Percentiles rank a stretch among this genome's conserved stretches.
phyloP scores from a whole-genome alignment of 1,284 basidiomycete species.

The Sporisorium graminicola region DNA sequence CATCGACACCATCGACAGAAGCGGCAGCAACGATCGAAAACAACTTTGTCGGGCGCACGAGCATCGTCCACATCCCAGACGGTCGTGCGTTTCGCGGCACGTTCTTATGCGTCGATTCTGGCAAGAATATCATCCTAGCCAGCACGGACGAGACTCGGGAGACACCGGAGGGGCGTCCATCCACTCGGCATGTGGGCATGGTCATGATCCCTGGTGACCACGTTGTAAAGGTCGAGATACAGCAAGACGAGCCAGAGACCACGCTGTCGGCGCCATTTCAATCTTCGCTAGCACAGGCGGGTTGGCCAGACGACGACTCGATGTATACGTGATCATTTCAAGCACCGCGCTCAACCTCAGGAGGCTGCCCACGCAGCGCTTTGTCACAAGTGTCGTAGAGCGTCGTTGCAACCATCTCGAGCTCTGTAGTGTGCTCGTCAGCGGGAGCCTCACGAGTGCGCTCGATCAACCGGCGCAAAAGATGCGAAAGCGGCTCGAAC shows the following conservation, averaged over 20 bases:
- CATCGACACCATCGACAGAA: background rate
- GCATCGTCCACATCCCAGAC: constrained; percentile 54
- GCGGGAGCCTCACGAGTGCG: background rate
- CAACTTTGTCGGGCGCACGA: constrained; percentile 44
- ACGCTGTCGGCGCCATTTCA: background rate
- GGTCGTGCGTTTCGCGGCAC: constrained; percentile 59
- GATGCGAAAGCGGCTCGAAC: constrained; percentile 3
- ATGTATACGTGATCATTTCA: constrained; percentile 27
- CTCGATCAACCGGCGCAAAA: constrained; percentile 14
- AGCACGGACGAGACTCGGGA: constrained; percentile 43
- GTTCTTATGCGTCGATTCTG: constrained; percentile 58
- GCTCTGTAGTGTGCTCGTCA: constrained; percentile 14
- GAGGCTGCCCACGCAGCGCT: background rate
- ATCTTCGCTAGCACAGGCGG: constrained; percentile 21
- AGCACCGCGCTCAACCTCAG: background rate
- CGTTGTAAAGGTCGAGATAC: constrained; percentile 48
- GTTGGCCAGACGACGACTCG: constrained; percentile 40
- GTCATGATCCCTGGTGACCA: constrained; percentile 58
- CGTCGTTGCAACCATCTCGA: constrained; percentile 15
- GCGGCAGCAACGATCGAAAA: constrained; percentile 23
- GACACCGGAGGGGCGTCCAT: constrained; percentile 11
- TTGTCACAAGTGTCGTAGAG: constrained; percentile 17
- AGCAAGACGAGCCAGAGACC: constrained; percentile 13
- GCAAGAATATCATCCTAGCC: constrained; percentile 53
- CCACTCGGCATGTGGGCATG: constrained; percentile 57